These are phyloP conservation scores for Hirschioporus abietinus DNA, from an alignment of 768 basidiomycete species.

Conservation along the genomic window DNA sequence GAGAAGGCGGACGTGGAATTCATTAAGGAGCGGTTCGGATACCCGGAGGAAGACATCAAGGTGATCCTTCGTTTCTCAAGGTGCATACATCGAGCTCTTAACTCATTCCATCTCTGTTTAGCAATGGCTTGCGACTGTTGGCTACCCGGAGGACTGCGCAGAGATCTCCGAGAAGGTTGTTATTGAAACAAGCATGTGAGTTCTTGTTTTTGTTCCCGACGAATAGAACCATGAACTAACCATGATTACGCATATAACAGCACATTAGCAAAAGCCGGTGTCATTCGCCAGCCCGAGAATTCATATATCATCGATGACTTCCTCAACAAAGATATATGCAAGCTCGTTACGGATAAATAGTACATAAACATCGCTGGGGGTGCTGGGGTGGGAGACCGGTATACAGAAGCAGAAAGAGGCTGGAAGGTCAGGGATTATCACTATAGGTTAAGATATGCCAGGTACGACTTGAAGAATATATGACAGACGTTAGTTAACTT, in stretches of 20 bases:
- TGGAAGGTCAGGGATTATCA: no score
- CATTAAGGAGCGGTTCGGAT: slow-evolving; percentile 74
- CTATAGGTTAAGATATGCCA: no score
- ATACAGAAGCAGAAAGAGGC: no score
- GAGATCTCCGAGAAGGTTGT: slow-evolving; percentile 63
- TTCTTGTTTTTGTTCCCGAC: background rate
- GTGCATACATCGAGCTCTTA: background rate
- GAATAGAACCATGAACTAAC: background rate
- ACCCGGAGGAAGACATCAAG: slow-evolving; percentile 75
- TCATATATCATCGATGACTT: background rate
- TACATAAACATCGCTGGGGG: no score
- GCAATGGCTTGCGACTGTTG: slow-evolving; percentile 82
- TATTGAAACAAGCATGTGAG: slow-evolving; percentile 63
- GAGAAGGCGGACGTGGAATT: slow-evolving; percentile 62
- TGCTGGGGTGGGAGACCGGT: no score
- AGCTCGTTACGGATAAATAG: background rate
- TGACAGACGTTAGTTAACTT: no score
- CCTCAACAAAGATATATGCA: background rate
- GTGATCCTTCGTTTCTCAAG: slow-evolving; percentile 27
- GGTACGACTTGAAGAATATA: no score
- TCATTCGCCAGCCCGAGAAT: background rate
- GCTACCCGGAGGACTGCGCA: slow-evolving; percentile 63
- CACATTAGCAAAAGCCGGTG: background rate
- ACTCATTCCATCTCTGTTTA: slow-evolving; percentile 18
- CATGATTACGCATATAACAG: background rate